These are phyloP conservation scores for Hanseniaspora guilliermondii DNA, from an alignment of 805 yeast genomes.

Conservation along the genomic window DNA sequence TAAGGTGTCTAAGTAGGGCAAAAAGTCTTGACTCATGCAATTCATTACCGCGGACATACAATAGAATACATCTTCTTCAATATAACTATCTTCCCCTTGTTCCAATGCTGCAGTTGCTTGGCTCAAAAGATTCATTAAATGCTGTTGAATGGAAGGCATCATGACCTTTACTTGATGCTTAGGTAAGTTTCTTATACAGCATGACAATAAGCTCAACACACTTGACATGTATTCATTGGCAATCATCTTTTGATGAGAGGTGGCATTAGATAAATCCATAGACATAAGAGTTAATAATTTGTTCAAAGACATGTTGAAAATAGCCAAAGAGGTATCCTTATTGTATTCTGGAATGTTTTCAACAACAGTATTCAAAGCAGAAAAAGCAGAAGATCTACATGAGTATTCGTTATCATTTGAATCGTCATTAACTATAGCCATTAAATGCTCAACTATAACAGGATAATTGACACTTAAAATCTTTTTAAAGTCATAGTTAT, in stretches of 20 bases:
- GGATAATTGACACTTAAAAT: slow-evolving; percentile 21
- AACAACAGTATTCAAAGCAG: slow-evolving; percentile 76
- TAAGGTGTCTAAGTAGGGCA: slow-evolving; percentile 66
- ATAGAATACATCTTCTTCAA: slow-evolving; percentile 89
- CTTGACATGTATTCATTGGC: slow-evolving; percentile 84
- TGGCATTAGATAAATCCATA: slow-evolving; percentile 45
- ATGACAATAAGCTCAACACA: slow-evolving; percentile 63
- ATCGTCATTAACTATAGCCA: slow-evolving; percentile 9
- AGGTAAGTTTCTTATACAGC: slow-evolving; percentile 71
- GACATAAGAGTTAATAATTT: slow-evolving; percentile 61
- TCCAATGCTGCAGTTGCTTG: slow-evolving; percentile 16
- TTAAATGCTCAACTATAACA: slow-evolving; percentile 14
- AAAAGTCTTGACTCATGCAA: slow-evolving; percentile 59
- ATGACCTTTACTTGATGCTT: slow-evolving; percentile 35
- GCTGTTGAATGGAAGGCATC: slow-evolving; percentile 10
- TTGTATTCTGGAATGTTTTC: slow-evolving; percentile 60
- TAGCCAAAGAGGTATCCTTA: slow-evolving; percentile 51
- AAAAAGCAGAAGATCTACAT: slow-evolving; percentile 91
- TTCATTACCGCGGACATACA: slow-evolving; percentile 84
- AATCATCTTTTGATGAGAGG: slow-evolving; percentile 59
- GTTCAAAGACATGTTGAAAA: slow-evolving; percentile 61
- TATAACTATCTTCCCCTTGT: slow-evolving; percentile 21
- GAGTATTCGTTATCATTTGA: slow-evolving; percentile 63
- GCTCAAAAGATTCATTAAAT: slow-evolving; percentile 51
- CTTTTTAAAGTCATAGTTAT: slow-evolving; percentile 35